Evolutionary conservation across 2,329 filamentous ascomycete species (phyloP), one percentile per base, ranked within the genome.

Genomic region (Arthrobotrys sinensis): DNA sequence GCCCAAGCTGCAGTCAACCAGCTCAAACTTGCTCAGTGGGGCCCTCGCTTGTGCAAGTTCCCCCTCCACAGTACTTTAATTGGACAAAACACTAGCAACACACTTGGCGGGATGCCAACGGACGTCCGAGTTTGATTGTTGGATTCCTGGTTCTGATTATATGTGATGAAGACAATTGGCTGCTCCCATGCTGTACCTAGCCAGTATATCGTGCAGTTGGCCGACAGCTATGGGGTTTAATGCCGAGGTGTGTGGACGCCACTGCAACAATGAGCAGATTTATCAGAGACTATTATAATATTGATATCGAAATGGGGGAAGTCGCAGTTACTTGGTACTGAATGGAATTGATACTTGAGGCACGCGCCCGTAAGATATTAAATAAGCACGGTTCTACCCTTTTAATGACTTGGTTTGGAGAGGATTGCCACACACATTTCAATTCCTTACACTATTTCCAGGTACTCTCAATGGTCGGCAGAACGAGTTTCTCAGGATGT

Each of bases 21-120:
- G 45, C 45, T 48, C 45, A 48, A 48, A 48, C 16, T 24, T 21
- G 45, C 45, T 48, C 45, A 48, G 45, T 21, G 16, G 45, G 45
- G 16, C 19, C 7, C 11, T 24, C 16, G 16, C 19, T 48, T 21
- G 12, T 21, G 45, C 8, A 8, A 7, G 45, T 21, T 1, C 16
- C 45, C 24, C 6, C 7, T 21, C 1, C 19, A 24, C 45, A 2
- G 7, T 10, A 4, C 12, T 24, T n/a, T 48, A 10, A 24, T 48
- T 24, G 45, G 45, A n/a, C 45, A 21, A 7, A 10, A 2, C 11
- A 10, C 8, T 10, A 48, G 19, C 45, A 48, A 48, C 19, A 14
- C 45, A n/a, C 45, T 48, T 48, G 45, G 45, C 45, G 45, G 45
- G 19, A 21, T 48, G 4, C 4, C 16, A 48, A 36, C 34, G 10